Base-by-base conservation (phyloP, 306 rosid genomes). In the Prunus mongolica region DNA sequence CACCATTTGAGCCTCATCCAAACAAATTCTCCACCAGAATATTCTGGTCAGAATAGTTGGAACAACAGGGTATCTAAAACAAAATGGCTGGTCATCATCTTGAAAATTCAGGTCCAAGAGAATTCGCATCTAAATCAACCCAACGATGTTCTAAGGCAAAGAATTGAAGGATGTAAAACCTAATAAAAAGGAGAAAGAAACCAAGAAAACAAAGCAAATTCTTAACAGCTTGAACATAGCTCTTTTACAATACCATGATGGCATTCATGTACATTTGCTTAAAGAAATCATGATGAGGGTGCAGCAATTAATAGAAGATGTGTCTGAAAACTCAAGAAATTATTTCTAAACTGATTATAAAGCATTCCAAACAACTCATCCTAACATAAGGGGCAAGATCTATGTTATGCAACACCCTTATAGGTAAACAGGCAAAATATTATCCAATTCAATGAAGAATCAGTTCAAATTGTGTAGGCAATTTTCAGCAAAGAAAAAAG, bases 1-100 rank as follows among this genome's bases (percentile, higher is more conserved):
- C 67, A 95, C 98, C 98, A 95, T 95, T 81, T 95, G 98, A 77
- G 92, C 97, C 91, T 95, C 98, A 82, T 95, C 98, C 86, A 95
- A 84, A 84, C 98, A 95, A 83, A 95, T 79, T 83, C 98, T 90
- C 97, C 98, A 95, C 97, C 98, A 95, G 79, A 82, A 88, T 86
- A 92, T 89, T 88, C 96, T 92, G 58, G 98, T 95, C 73, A 95
- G 96, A 72, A 78, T 84, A 65, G 97, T 95, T 76, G 98, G 98
- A 81, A 89, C 76, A 79, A 95, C 97, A 51, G 97, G 98, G 82
- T 90, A 95, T 85, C 98, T 92, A 74, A 74, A 79, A 83, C 68
- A 77, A 61, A 65, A 73, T 55, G 60, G 47, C 70, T 61, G 65
- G 61, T 34, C 68, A 66, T 13, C 45, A 25, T 72, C 57, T 15